phyloP scores from a whole-genome alignment of 2,329 filamentous ascomycete genomes.

The Botryosphaeria dothidea region DNA sequence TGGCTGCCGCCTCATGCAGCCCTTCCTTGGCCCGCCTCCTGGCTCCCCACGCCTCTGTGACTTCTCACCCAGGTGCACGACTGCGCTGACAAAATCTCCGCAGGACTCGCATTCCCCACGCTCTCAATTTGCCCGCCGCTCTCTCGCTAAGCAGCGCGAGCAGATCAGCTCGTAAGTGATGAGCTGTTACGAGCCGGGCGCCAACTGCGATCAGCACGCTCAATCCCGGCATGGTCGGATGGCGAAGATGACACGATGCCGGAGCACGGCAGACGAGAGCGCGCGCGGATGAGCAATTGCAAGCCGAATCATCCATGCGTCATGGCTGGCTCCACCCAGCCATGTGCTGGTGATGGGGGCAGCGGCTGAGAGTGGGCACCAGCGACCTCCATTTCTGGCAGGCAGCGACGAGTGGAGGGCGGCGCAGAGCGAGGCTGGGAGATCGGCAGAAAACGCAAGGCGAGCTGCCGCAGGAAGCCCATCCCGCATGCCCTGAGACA shows the following conservation, averaged over 20 bases:
- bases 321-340: background rate
- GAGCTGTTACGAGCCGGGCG: background rate
- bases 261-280: background rate
- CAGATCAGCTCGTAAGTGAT: background rate
- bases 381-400: background rate
- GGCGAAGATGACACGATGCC: background rate
- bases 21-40: background rate
- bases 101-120: background rate
- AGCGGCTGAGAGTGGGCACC: background rate
- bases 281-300: background rate
- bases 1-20: background rate
- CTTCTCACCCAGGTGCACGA: background rate
- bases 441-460: background rate
- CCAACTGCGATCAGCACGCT: background rate
- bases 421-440: background rate
- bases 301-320: background rate
- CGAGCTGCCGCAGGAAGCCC: background rate
- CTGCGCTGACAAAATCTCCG: background rate
- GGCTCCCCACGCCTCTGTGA: background rate
- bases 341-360: background rate
- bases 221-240: constrained; percentile 5
- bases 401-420: background rate
- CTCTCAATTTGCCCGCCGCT: background rate
- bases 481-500: background rate
- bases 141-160: background rate